phyloP scores from a whole-genome alignment of 2,329 filamentous ascomycete species.

The Atkinsonella hypoxylon region DNA sequence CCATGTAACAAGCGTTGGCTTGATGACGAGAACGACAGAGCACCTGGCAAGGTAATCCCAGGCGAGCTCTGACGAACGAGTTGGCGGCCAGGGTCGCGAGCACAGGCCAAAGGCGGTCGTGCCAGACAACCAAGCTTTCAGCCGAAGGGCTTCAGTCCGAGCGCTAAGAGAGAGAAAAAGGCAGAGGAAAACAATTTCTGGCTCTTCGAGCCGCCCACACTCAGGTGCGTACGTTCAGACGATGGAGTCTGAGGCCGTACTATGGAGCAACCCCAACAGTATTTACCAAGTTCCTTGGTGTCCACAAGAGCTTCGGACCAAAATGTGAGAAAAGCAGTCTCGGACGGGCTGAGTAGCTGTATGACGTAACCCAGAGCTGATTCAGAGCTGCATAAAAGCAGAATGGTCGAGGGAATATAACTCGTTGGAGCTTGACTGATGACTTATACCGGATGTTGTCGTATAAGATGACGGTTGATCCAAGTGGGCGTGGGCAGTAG shows the following conservation, averaged over 20 bases:
- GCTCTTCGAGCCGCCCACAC: not conserved
- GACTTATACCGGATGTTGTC: not conserved
- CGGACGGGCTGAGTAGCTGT: not conserved
- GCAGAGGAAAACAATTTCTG: not conserved
- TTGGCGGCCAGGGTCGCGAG: not conserved
- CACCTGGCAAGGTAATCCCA: not conserved
- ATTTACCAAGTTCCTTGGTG: not conserved
- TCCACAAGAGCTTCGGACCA: not conserved
- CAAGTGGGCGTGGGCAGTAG: not conserved
- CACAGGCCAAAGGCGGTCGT: not conserved
- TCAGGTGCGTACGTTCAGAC: no score
- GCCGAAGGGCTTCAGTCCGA: not conserved
- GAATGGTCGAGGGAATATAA: not conserved
- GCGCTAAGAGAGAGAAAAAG: not conserved
- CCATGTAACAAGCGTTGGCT: constrained; percentile 9
- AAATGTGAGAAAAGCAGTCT: not conserved
- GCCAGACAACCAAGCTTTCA: not conserved
- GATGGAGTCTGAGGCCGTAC: not conserved
- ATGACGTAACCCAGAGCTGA: not conserved
- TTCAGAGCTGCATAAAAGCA: not conserved
- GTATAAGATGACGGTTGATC: not conserved
- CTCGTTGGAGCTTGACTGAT: not conserved
- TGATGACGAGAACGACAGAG: not conserved
- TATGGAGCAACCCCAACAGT: not conserved
- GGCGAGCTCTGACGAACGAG: not conserved